Conservation (phyloP, 2,329 filamentous ascomycete genomes). For the Neofusicoccum umdonicola region DNA sequence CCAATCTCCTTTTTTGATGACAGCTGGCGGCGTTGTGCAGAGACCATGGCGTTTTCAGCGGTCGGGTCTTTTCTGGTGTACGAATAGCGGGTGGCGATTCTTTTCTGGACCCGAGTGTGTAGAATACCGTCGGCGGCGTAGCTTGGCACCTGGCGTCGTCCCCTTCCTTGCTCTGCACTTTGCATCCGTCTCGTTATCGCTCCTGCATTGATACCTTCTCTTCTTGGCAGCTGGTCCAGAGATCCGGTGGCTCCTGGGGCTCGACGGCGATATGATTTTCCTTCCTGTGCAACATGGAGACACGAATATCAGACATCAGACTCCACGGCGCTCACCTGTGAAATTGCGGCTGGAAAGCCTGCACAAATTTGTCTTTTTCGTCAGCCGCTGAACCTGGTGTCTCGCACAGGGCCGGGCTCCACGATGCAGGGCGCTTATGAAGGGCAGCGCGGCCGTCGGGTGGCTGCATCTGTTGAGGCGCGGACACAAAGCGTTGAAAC, state of each 20-base stretch:
- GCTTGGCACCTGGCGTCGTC: not conserved
- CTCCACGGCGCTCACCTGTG: not conserved
- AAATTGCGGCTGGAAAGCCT: not conserved
- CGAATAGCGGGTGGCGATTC: not conserved
- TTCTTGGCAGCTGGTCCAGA: not conserved
- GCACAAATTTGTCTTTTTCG: not conserved
- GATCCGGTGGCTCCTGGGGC: not conserved
- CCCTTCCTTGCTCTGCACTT: not conserved
- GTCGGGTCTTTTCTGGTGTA: not conserved
- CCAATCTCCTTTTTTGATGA: not conserved
- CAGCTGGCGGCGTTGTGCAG: not conserved
- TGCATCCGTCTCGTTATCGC: not conserved
- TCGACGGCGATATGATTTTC: not conserved
- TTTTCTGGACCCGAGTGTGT: not conserved
- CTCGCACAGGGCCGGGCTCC: not conserved
- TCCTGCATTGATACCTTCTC: not conserved
- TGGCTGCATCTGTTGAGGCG: slow-evolving; percentile 4
- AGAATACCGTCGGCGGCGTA: not conserved
- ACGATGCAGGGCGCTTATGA: not conserved
- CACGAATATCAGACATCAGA: not conserved
- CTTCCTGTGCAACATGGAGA: not conserved
- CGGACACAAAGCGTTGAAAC: not conserved
- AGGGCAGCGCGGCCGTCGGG: not conserved
- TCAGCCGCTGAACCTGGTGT: not conserved
- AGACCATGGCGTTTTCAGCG: not conserved